Evolutionary conservation across 345 rosid genomes (phyloP).

Genomic region (Salix viminalis): DNA sequence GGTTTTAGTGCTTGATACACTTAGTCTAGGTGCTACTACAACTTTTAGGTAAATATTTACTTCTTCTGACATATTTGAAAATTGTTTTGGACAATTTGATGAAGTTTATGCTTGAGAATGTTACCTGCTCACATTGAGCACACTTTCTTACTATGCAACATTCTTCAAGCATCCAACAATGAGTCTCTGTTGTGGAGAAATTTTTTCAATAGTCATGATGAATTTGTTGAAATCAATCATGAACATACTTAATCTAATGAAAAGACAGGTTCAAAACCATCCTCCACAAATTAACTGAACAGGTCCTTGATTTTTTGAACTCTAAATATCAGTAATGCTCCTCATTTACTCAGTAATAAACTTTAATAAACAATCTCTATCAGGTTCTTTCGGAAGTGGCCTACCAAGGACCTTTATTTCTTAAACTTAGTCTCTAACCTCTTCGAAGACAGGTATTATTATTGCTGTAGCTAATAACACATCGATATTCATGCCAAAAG

Average conservation of each 20-base stretch:
- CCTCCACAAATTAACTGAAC: background rate
- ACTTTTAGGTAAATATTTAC: background rate
- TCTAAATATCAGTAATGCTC: background rate
- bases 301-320: background rate
- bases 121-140: background rate
- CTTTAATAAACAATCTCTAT: background rate
- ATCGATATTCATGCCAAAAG: background rate
- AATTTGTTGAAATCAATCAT: background rate
- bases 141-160: background rate
- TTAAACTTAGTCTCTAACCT: background rate
- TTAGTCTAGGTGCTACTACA: background rate
- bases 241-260: background rate
- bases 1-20: background rate
- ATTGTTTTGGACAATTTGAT: background rate
- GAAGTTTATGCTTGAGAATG: background rate
- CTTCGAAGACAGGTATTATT: background rate
- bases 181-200: background rate
- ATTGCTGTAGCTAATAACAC: background rate
- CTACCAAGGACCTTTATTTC: background rate
- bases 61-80: background rate
- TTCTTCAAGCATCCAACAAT: background rate
- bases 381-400: background rate
- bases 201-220: background rate
- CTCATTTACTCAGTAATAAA: background rate
- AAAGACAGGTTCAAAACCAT: background rate